Evolutionary conservation across 371 early-diverging fungal species (phyloP), one percentile per base, ranked within the genome.

Genomic region (Massospora cicadina): DNA sequence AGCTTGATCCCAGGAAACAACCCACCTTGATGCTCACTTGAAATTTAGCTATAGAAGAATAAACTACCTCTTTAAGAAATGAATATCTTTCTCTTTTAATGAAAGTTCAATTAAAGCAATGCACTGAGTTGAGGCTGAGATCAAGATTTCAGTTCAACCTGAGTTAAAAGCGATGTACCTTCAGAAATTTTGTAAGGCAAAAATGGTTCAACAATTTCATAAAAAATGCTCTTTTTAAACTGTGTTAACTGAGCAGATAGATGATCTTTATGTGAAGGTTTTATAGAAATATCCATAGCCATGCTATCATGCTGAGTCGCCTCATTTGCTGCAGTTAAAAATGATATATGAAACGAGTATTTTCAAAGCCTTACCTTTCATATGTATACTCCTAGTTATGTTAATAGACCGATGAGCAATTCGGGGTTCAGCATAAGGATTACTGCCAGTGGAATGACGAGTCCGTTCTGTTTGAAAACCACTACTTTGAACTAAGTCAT

Each of bases 1-100:
- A 60, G 30, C 27, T 60, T 60, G 25, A 60, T 60, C 10, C 60
- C 60, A 60, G 60, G 60, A 2, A 12, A 57, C 57, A 57, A 27
- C 21, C 21, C 21, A 57, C 26, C 25, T 10, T 21, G 10, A 21
- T 26, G 23, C 23, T 5, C 12, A 10, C 23, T 57, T 27, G 28
- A 57, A 10, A 21, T 25, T n/a, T 57, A 57, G 23, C 13, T 57
- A 57, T 25, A 5, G 28, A n/a, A 57, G 26, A 57, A 21, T 26
- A 57, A 27, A 21, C 3, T 57, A 57, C 57, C 57, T 57, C 5
- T 12, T 57, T 26, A 57, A 57, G 28, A 57, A 57, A 21, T 57
- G 25, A 10, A n/a, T 57, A 26, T 57, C 57, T 5, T 17, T 43
- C 17, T 43, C 43, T 10, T 5, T 43, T 10, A 43, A 17, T 17